A percentile compares a stretch with the other conserved stretches of the same genome.
Evolutionary conservation across 495 filamentous ascomycete species (phyloP).

Genomic region (Annulohypoxylon stygium): DNA sequence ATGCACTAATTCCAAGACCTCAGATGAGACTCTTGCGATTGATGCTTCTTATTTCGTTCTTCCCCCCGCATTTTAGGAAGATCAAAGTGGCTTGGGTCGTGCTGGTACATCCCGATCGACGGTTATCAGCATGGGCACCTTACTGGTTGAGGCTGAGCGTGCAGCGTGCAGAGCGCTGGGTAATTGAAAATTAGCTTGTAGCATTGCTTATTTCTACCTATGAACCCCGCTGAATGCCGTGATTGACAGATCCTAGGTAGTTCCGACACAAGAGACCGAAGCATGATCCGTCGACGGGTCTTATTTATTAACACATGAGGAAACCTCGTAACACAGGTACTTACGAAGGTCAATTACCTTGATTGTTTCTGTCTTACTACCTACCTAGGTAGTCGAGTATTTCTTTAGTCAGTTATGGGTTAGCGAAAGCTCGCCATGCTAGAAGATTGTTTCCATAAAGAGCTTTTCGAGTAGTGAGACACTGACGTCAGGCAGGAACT

Average conservation of each 20-base stretch:
- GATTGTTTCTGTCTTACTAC: no score
- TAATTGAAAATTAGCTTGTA: constrained; percentile 23
- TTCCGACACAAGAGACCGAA: no score
- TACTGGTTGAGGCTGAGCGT: constrained; percentile 30
- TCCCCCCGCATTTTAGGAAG: constrained; percentile 32
- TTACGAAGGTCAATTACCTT: no score
- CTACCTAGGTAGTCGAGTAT: background rate
- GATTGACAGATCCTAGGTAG: no score
- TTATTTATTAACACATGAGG: no score
- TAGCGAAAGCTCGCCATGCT: background rate
- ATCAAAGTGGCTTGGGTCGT: constrained; percentile 24
- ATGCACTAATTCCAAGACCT: constrained; percentile 12
- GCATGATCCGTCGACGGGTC: no score
- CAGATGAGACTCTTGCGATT: background rate
- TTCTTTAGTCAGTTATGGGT: background rate
- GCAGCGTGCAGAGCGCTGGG: constrained; percentile 6
- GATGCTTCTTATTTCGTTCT: background rate
- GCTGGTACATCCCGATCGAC: constrained; percentile 19
- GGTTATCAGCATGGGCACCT: background rate
- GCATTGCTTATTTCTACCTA: background rate
- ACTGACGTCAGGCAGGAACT: background rate
- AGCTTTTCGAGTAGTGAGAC: background rate
- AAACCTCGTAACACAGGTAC: no score
- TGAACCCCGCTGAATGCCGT: background rate
- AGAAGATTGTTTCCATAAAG: background rate